These are phyloP conservation scores for Plasmodium chabaudi DNA, from an alignment of 169 alveolate genomes.

Conservation along the genomic window DNA sequence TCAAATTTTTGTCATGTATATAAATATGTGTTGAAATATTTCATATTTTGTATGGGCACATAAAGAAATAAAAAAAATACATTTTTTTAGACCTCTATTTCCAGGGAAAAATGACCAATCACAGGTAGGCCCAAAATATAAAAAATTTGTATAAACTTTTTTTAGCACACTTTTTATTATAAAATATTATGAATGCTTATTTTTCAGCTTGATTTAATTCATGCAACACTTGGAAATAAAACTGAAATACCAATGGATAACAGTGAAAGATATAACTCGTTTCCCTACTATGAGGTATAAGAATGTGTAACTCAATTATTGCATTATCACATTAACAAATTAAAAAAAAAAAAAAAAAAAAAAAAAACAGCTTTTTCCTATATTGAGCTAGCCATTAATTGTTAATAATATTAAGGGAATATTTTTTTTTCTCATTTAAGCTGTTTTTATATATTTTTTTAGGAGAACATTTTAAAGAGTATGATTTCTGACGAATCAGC, in stretches of 20 bases:
- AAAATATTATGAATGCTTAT: constrained; percentile 1
- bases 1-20: too few species aligned
- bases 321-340: background rate
- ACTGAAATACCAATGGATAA: constrained; percentile 17
- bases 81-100: constrained; percentile 41
- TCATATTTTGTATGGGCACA: too few species aligned
- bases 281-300: constrained; percentile 74
- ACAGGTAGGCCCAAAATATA: constrained; percentile 24
- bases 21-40: too few species aligned
- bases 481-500: constrained; percentile 28
- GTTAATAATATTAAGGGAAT: too few species aligned
- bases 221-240: constrained; percentile 65
- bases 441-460: background rate
- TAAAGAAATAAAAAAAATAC: too few species aligned
- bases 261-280: constrained; percentile 31
- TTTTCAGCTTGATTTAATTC: constrained; percentile 50
- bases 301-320: background rate
- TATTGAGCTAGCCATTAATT: too few species aligned
- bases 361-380: background rate
- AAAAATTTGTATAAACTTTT: background rate
- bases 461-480: constrained; percentile 43
- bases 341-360: background rate
- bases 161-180: background rate
- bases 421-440: too few species aligned
- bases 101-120: constrained; percentile 72